Percentiles rank a stretch among this genome's conserved stretches.
These are phyloP conservation scores for Starmera caribaea DNA, from an alignment of 805 yeast genomes.

Conservation along the genomic window DNA sequence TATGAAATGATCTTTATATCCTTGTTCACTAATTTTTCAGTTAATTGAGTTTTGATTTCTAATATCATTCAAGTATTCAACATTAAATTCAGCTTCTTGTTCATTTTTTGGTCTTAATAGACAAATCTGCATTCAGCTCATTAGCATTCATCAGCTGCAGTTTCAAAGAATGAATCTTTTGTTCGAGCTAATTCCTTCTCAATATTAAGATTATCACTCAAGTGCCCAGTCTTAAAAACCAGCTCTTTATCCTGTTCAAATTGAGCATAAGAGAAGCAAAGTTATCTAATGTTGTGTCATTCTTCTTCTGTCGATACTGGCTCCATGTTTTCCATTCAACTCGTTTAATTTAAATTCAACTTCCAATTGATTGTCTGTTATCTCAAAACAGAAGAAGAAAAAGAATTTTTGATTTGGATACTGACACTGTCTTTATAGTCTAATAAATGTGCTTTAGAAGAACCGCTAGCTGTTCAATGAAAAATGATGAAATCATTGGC, in stretches of 20 bases:
- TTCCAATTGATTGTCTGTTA: slow-evolving; percentile 22
- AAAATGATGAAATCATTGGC: slow-evolving; percentile 3
- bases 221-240: slow-evolving; percentile 13
- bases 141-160: slow-evolving; percentile 19
- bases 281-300: slow-evolving; percentile 20
- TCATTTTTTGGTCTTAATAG: slow-evolving; percentile 11
- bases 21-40: slow-evolving; percentile 16
- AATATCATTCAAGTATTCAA: slow-evolving; percentile 10
- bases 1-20: slow-evolving; percentile 13
- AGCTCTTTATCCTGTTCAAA: slow-evolving; percentile 24
- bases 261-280: slow-evolving; percentile 26
- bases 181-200: slow-evolving; percentile 16
- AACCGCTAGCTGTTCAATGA: neutral
- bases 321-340: slow-evolving; percentile 17
- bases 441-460: too few relatives aligned
- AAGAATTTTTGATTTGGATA: slow-evolving; percentile 17
- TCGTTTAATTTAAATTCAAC: slow-evolving; percentile 21
- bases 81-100: slow-evolving; percentile 11
- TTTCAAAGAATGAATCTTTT: slow-evolving; percentile 25
- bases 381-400: slow-evolving; percentile 26
- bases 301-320: slow-evolving; percentile 8
- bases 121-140: slow-evolving; percentile 5
- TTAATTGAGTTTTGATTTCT: slow-evolving; percentile 16
- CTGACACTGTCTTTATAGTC: neutral
- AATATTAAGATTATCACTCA: slow-evolving; percentile 15